These are phyloP conservation scores for Kwoniella sp. DNA, from an alignment of 768 basidiomycete genomes.

Conservation along the genomic window DNA sequence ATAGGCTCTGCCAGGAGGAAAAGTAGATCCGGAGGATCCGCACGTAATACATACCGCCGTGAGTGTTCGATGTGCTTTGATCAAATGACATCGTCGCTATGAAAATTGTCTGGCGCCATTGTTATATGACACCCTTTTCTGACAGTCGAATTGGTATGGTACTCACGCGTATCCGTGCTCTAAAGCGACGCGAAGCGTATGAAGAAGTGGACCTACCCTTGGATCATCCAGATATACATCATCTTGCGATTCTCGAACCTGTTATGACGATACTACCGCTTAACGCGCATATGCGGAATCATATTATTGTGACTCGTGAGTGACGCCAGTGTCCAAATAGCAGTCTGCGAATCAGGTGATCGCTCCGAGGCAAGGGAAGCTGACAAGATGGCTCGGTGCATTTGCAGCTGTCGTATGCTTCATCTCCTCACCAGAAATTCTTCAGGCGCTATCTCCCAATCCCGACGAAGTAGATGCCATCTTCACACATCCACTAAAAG, in stretches of 20 bases:
- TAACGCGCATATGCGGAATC: conserved; percentile 45
- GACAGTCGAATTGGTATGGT: too few species aligned
- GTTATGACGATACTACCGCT: conserved; percentile 47
- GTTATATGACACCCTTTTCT: too few species aligned
- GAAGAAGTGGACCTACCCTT: conserved; percentile 75
- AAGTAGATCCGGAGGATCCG: conserved; percentile 67
- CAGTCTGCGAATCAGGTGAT: too few species aligned
- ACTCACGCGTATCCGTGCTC: too few species aligned
- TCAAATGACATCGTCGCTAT: too few species aligned
- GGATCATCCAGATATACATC: conserved; percentile 63
- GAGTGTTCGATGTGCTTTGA: too few species aligned
- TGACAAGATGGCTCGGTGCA: neutral
- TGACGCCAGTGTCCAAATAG: neutral
- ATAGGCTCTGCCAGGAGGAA: conserved; percentile 78
- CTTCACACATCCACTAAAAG: conserved; percentile 77
- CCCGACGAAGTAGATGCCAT: conserved; percentile 72
- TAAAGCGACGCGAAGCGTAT: conserved; percentile 76
- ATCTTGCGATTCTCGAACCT: conserved; percentile 67
- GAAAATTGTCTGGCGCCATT: too few species aligned
- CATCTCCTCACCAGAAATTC: conserved; percentile 62
- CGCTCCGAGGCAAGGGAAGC: neutral
- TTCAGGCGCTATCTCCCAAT: conserved; percentile 63
- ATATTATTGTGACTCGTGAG: conserved; percentile 65
- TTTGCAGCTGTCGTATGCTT: conserved; percentile 67
- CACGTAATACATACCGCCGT: conserved; percentile 75